These are phyloP conservation scores for Coelastrella sp. DNA, from an alignment of 139 green algal genomes.

Conservation along the genomic window DNA sequence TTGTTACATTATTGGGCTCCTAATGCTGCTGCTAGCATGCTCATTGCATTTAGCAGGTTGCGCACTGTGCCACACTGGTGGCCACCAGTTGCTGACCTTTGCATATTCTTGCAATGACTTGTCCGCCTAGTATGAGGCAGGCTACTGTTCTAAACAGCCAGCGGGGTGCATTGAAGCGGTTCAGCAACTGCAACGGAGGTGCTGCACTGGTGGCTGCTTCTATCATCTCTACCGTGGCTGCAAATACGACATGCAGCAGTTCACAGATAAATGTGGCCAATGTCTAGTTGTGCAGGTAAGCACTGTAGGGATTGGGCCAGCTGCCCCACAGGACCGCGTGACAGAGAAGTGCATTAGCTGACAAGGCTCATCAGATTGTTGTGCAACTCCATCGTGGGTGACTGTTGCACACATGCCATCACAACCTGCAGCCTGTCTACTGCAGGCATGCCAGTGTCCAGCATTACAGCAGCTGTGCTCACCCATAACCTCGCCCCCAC, in stretches of 20 bases:
- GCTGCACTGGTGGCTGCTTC: slow-evolving; percentile 28
- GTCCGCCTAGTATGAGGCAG: slow-evolving; percentile 83
- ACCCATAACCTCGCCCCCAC: slow-evolving; percentile 31
- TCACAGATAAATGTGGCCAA: not conserved
- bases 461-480: not conserved
- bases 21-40: too few relatives aligned
- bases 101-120: slow-evolving; percentile 86
- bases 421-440: too few relatives aligned
- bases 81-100: slow-evolving; percentile 59
- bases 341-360: too few relatives aligned
- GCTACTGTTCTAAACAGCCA: slow-evolving; percentile 85
- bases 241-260: not conserved
- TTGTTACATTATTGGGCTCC: too few relatives aligned
- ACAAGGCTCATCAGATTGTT: too few relatives aligned
- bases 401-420: too few relatives aligned
- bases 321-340: too few relatives aligned
- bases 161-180: slow-evolving; percentile 73
- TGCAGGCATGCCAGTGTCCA: not conserved
- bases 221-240: slow-evolving; percentile 48
- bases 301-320: too few relatives aligned
- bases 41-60: too few relatives aligned
- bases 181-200: slow-evolving; percentile 54
- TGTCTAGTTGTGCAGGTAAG: too few relatives aligned
- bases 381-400: too few relatives aligned
- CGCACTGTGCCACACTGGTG: too few relatives aligned